These are phyloP conservation scores for Coemansia interrupta DNA, from an alignment of 192 early-diverging fungal genomes.

Conservation along the genomic window DNA sequence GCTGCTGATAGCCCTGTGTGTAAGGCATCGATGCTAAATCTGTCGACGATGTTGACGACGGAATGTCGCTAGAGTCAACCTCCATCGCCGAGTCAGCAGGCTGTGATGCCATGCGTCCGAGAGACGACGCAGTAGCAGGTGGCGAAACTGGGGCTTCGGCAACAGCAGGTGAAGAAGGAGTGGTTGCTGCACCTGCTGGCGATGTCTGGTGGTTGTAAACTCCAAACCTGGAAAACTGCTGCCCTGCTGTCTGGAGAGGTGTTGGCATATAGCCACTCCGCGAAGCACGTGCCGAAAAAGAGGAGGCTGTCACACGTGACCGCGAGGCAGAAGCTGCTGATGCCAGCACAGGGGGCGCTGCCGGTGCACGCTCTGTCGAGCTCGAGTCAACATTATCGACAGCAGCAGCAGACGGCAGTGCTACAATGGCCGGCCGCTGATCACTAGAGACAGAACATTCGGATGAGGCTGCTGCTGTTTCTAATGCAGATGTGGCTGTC, in stretches of 20 bases:
- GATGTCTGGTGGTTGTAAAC: background rate
- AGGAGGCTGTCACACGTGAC: conserved; percentile 13
- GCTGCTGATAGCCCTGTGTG: conserved; percentile 8
- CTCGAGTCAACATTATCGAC: background rate
- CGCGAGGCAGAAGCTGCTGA: background rate
- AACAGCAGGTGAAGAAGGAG: conserved; percentile 8
- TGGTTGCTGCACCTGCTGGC: conserved; percentile 7
- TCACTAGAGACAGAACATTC: too few relatives aligned
- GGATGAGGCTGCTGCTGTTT: background rate
- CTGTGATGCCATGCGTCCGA: conserved; percentile 8
- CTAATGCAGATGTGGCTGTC: background rate
- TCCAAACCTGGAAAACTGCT: background rate
- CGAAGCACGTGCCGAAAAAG: conserved; percentile 20
- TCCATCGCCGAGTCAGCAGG: conserved; percentile 16
- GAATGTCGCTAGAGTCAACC: conserved; percentile 19
- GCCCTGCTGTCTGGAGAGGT: conserved; percentile 19
- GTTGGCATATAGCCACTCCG: conserved; percentile 34
- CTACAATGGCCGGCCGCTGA: too few relatives aligned
- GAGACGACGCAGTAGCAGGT: background rate
- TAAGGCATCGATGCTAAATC: conserved; percentile 36
- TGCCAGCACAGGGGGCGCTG: background rate
- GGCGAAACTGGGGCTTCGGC: background rate
- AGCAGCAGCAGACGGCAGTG: too few relatives aligned
- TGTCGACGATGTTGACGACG: conserved; percentile 16
- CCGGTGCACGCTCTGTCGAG: background rate